Evolutionary conservation across 768 basidiomycete species (phyloP), one percentile per base, ranked within the genome.

Genomic region (Lactarius tabidus): DNA sequence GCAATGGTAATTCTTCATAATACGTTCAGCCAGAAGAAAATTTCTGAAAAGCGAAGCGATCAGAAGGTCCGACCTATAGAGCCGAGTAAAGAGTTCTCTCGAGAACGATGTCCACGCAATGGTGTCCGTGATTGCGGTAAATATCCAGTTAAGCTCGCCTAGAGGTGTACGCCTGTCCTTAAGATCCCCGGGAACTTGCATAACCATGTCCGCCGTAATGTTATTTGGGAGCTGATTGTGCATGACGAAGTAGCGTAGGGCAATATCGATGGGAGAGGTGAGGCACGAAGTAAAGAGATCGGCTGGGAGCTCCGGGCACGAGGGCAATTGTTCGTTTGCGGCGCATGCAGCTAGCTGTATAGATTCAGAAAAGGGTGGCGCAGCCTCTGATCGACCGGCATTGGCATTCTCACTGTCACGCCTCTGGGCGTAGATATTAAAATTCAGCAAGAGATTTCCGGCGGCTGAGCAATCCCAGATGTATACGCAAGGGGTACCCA

Each of bases 381-480:
- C 77, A 18, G 86, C 76, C 52, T 82, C 88, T 43, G 85, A 81
- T 12, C 84, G 84, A 12, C 87, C 86, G 1, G 83, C 66, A 75
- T 75, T 68, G 81, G 77, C 59, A 80, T 81, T 23, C 60, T 93
- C 90, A 35, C 85, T 82, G 70, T 93, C 89, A 20, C 90, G 85
- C 38, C 85, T 81, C 69, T 90, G 84, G 3, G 91, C 91, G 68
- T 89, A 88, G 54, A 77, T 79, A 73, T 90, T 91, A 76, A 96
- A 97, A 76, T 97, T 98, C 60, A 84, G 82, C 35, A 98, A 79
- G 51, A 98, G 86, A 76, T 98, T 86, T 1, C 97, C 97, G 2
- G 97, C 96, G n/a, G 93, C 92, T 2, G 94, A 95, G 74, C 95
- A 98, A 73, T 99, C 97, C 97, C 97, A 99, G 60, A 99, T 93